phyloP scores from a whole-genome alignment of 2,329 filamentous ascomycete genomes.

The Colletotrichum trifolii region DNA sequence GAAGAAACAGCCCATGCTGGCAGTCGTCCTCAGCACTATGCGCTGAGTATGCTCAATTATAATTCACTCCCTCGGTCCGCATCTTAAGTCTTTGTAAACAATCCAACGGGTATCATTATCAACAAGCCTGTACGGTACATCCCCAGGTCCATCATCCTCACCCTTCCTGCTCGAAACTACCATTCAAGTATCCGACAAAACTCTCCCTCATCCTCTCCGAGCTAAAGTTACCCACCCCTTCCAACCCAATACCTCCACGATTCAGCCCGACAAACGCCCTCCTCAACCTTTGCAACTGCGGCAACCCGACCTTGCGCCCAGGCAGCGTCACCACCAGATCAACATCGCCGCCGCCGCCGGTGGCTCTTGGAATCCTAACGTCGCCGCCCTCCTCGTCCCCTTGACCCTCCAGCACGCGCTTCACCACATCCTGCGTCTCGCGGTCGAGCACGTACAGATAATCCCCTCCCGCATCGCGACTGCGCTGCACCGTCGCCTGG shows the following conservation, averaged over 20 bases:
- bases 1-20: no score
- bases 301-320: conserved; percentile 72
- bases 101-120: conserved; percentile 4
- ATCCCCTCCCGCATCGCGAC: conserved; percentile 73
- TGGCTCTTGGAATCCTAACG: conserved; percentile 57
- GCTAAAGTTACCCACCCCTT: conserved; percentile 64
- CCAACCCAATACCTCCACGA: conserved; percentile 72
- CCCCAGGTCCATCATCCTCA: conserved; percentile 53
- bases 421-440: conserved; percentile 81
- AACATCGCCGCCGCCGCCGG: conserved; percentile 38
- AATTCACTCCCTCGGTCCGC: no score
- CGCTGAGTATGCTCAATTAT: no score
- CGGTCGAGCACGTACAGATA: conserved; percentile 85
- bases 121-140: background rate
- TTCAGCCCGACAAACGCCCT: conserved; percentile 83
- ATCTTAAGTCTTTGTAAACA: background rate
- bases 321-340: conserved; percentile 74
- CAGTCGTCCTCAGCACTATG: no score
- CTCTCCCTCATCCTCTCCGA: conserved; percentile 68
- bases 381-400: conserved; percentile 72
- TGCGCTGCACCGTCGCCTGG: conserved; percentile 75
- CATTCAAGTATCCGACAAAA: conserved; percentile 76
- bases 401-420: conserved; percentile 75
- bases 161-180: conserved; percentile 69
- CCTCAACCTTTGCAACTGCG: conserved; percentile 81